These are phyloP conservation scores for Paramecium octaurelia DNA, from an alignment of 73 alveolate genomes.

Conservation along the genomic window DNA sequence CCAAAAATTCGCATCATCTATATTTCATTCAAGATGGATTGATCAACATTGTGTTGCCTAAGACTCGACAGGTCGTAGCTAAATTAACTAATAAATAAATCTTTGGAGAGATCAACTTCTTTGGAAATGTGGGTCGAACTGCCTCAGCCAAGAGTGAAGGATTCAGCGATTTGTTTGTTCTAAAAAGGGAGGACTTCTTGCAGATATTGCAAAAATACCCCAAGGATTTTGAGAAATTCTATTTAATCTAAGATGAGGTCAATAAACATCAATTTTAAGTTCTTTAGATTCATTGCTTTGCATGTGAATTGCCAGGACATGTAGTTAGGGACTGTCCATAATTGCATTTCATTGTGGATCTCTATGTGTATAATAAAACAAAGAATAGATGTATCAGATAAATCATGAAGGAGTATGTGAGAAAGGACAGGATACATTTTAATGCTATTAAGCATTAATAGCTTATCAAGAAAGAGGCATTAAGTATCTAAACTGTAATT, in stretches of 20 bases:
- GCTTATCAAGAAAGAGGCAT: neutral
- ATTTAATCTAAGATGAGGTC: neutral
- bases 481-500: neutral
- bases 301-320: conserved; percentile 51
- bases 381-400: neutral
- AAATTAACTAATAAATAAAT: conserved; percentile 26
- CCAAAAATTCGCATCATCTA: conserved; percentile 65
- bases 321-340: conserved; percentile 35
- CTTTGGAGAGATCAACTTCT: conserved; percentile 75
- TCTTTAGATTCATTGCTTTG: neutral
- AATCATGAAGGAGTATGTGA: neutral
- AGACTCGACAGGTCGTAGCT: conserved; percentile 29
- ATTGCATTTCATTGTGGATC: conserved; percentile 29
- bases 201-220: neutral
- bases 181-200: neutral
- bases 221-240: neutral
- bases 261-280: neutral
- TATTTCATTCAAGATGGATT: conserved; percentile 81
- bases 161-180: neutral
- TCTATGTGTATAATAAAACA: neutral
- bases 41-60: conserved; percentile 58
- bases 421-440: neutral
- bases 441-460: neutral
- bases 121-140: conserved; percentile 58
- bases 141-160: conserved; percentile 66